Evolutionary conservation across 225 moss, liverwort and hornwort genomes (phyloP).

Genomic region (Polytrichum commune): DNA sequence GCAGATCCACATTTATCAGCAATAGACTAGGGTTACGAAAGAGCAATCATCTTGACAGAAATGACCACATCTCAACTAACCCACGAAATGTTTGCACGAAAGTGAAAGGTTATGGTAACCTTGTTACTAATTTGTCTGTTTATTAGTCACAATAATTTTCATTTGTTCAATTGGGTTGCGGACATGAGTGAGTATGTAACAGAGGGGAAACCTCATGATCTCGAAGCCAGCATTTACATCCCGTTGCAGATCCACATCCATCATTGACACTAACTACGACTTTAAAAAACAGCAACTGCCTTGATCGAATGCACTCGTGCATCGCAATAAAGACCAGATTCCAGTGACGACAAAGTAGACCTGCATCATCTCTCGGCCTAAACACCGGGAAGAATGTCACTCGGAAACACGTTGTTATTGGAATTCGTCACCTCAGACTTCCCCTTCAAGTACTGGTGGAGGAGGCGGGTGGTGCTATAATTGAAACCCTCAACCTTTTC

Average conservation of each 20-base stretch:
- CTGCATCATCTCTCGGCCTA: background rate
- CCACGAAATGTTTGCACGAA: background rate
- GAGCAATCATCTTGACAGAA: background rate
- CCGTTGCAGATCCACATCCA: too few relatives aligned
- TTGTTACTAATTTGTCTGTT: background rate
- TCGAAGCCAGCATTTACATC: too few relatives aligned
- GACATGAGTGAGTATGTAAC: background rate
- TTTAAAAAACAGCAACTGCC: too few relatives aligned
- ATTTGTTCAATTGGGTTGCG: background rate
- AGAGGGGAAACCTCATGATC: too few relatives aligned
- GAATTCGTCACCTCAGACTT: conserved; percentile 25
- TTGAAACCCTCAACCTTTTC: conserved; percentile 51
- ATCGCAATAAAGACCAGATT: too few relatives aligned
- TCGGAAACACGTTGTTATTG: conserved; percentile 61
- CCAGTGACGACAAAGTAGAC: too few relatives aligned
- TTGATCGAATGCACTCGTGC: too few relatives aligned
- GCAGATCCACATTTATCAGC: too few relatives aligned
- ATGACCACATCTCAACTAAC: background rate
- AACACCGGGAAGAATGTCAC: conserved; percentile 38
- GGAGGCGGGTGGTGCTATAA: conserved; percentile 62
- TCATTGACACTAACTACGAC: too few relatives aligned
- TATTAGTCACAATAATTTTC: background rate
- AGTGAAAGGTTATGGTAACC: too few relatives aligned
- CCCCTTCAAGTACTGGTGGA: conserved; percentile 63
- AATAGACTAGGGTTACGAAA: too few relatives aligned